These are phyloP conservation scores for Aureobasidium sp. DNA, from an alignment of 2,329 filamentous ascomycete species.

Conservation along the genomic window DNA sequence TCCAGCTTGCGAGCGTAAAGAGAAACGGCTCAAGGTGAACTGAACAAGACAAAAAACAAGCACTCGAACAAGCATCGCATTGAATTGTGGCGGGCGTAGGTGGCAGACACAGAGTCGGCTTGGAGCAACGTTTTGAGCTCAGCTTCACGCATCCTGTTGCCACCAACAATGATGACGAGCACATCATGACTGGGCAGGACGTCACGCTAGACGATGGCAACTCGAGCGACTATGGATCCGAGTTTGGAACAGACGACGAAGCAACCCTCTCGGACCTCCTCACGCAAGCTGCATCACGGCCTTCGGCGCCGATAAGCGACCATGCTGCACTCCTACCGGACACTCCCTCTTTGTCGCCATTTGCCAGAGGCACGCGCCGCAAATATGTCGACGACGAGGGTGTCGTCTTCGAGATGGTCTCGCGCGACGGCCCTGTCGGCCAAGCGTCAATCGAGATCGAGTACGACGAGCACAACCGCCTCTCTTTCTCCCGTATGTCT, in stretches of 20 bases:
- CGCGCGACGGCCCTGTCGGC: conserved; percentile 14
- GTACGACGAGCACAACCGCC: conserved; percentile 31
- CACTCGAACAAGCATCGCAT: background rate
- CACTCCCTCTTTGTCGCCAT: background rate
- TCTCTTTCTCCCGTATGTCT: conserved; percentile 25
- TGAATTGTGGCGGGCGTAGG: no score
- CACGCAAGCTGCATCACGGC: conserved; percentile 33
- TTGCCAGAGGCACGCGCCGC: conserved; percentile 1
- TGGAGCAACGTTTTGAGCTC: no score
- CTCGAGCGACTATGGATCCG: conserved; percentile 55
- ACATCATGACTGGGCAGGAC: conserved; percentile 2
- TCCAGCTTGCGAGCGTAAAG: background rate
- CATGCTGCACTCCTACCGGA: background rate
- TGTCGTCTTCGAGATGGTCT: conserved; percentile 13
- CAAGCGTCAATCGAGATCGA: conserved; percentile 33
- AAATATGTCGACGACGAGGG: conserved; percentile 16
- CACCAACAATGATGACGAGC: conserved; percentile 8
- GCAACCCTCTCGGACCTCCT: conserved; percentile 44
- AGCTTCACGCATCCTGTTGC: background rate
- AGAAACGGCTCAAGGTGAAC: background rate
- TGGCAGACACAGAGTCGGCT: no score
- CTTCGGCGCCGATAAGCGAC: conserved; percentile 13
- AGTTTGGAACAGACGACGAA: conserved; percentile 51
- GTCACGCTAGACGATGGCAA: conserved; percentile 5
- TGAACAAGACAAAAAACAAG: background rate